Percentiles rank a stretch among this genome's conserved stretches.
Evolutionary conservation across 371 early-diverging fungal genomes (phyloP).

Genomic region (Saksenaea oblongispora): DNA sequence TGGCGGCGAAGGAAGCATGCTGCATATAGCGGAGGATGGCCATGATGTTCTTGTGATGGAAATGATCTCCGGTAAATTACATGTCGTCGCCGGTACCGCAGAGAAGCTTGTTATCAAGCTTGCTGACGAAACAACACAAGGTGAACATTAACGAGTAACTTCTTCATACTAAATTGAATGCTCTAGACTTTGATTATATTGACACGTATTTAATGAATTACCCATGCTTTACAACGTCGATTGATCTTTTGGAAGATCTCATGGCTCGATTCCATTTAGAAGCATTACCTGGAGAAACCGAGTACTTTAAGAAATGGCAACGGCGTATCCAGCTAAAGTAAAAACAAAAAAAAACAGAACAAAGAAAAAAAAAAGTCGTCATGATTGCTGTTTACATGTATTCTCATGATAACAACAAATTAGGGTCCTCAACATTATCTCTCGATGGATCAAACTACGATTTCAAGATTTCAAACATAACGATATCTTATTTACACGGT

Average conservation of each 20-base stretch:
- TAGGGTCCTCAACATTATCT: constrained; percentile 64
- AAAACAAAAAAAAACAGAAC: no score
- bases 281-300: constrained; percentile 49
- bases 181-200: constrained; percentile 63
- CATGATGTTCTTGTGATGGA: constrained; percentile 43
- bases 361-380: no score
- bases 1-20: constrained; percentile 18
- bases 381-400: not conserved
- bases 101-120: constrained; percentile 64
- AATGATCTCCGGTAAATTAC: constrained; percentile 39
- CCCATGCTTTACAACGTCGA: constrained; percentile 57
- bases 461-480: constrained; percentile 62
- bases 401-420: not conserved
- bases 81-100: constrained; percentile 62
- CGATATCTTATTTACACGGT: constrained; percentile 31
- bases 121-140: constrained; percentile 67
- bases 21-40: constrained; percentile 56
- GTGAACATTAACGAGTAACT: constrained; percentile 13
- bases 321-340: constrained; percentile 67
- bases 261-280: constrained; percentile 61
- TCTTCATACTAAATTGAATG: not conserved
- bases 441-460: constrained; percentile 69
- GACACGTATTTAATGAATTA: constrained; percentile 63
- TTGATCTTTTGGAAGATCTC: constrained; percentile 59
- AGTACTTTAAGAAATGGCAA: constrained; percentile 65